Evolutionary conservation across 768 basidiomycete species (phyloP).

Genomic region (Psilocybe subaeruginosa): DNA sequence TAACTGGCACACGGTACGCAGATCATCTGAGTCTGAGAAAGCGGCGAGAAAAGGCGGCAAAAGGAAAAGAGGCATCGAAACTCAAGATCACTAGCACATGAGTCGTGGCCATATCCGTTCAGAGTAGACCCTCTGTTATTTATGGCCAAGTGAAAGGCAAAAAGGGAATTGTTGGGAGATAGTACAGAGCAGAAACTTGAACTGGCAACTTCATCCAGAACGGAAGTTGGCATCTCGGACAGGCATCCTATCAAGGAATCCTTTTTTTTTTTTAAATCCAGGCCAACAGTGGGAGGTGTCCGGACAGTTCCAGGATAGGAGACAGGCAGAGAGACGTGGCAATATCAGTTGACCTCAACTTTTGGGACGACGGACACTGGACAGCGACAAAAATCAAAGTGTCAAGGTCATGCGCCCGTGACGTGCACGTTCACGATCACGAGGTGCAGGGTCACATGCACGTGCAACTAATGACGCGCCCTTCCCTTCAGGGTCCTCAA

Average conservation of each 20-base stretch:
- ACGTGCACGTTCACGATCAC: conserved; percentile 17
- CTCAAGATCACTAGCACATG: too few species aligned
- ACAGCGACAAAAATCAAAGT: neutral
- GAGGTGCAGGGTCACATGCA: conserved; percentile 12
- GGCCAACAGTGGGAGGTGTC: neutral
- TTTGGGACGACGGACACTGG: neutral
- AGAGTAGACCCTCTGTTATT: too few species aligned
- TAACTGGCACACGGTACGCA: neutral
- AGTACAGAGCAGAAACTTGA: neutral
- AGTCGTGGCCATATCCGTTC: too few species aligned
- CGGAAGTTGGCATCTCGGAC: too few species aligned
- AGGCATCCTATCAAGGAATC: neutral
- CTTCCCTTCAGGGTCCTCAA: neutral
- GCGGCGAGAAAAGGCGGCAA: neutral
- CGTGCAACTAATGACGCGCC: conserved; percentile 14
- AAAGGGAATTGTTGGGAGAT: neutral
- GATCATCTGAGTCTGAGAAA: neutral
- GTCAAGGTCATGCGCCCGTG: neutral
- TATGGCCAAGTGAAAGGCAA: neutral
- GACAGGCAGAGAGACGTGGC: neutral
- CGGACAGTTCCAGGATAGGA: neutral
- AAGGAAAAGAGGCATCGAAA: neutral
- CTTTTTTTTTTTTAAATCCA: too few species aligned
- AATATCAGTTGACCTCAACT: neutral
- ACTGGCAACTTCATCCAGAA: too few species aligned